Evolutionary conservation across 2,329 filamentous ascomycete species (phyloP), one percentile per base, ranked within the genome.

Genomic region (Zasmidium angulare): DNA sequence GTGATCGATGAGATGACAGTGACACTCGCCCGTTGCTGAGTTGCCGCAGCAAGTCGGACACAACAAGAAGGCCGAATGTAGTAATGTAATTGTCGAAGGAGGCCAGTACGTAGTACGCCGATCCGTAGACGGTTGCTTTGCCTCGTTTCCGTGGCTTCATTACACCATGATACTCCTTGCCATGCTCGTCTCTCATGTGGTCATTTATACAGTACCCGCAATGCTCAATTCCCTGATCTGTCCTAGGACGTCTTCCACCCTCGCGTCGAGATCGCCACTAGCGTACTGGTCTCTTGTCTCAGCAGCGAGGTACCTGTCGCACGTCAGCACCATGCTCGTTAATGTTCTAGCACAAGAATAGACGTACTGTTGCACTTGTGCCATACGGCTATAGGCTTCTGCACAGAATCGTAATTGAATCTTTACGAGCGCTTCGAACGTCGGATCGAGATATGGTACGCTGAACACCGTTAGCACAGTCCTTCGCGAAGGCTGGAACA

Each of bases 211-310:
- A n/a, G 86, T 88, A 20, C 86, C 86, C 31, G 86, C 86, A 81
- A 99, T 99, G 77, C 93, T 98, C 77, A 99, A 77, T 78, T 98
- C 95, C 66, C 95, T 83, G 75, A 99, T 99, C 81, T 99, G 93
- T 73, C 97, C 93, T 77, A 99, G 75, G 46, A 98, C 95, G 77
- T 98, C 89, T 78, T 99, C 95, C 26, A 99, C 95, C 66, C 91
- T 82, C 61, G 87, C 89, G 75, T 99, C 95, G 68, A 99, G 79
- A 66, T 97, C 90, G 23, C 95, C 95, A 69, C 92, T 87, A 1
- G 95, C 95, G 76, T 99, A 99, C 77, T 97, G 90, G 66, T 99
- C 95, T 75, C 95, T 85, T 54, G 93, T 98, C 72, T 96, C 92
- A 26, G 93, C 89, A 74, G 98, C 95, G 29, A 99, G 83, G 58